Percentiles rank a stretch among this genome's conserved stretches.
Conservation (phyloP, 192 early-diverging fungal genomes). For the Cetraspora pellucida region DNA sequence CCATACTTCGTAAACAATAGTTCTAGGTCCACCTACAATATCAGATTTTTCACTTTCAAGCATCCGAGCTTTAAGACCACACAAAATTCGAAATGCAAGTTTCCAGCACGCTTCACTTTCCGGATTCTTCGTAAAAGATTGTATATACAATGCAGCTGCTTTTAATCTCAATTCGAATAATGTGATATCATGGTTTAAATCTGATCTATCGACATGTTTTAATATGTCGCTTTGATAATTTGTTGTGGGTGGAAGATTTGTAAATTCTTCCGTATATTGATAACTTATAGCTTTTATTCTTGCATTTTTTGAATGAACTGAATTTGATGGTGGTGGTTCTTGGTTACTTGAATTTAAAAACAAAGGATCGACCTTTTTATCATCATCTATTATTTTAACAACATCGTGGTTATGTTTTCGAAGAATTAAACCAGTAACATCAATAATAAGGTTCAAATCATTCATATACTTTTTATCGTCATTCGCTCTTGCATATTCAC, state of each 20-base stretch:
- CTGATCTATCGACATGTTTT: background rate
- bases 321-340: no score
- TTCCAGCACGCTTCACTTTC: background rate
- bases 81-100: conserved; percentile 16
- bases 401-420: no score
- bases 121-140: background rate
- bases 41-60: background rate
- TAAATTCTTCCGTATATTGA: background rate
- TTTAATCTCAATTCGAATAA: conserved; percentile 14
- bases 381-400: no score
- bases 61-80: conserved; percentile 23
- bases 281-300: background rate
- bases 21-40: conserved; percentile 7
- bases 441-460: background rate
- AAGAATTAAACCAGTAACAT: no score
- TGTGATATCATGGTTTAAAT: background rate
- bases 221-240: background rate
- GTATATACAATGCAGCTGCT: background rate
- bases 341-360: no score
- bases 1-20: background rate
- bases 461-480: background rate
- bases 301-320: no score
- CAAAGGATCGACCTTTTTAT: no score
- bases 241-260: background rate
- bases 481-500: background rate